These are phyloP conservation scores for Phytophthora pluvialis DNA, from an alignment of 352 stramenopile species.

Conservation along the genomic window DNA sequence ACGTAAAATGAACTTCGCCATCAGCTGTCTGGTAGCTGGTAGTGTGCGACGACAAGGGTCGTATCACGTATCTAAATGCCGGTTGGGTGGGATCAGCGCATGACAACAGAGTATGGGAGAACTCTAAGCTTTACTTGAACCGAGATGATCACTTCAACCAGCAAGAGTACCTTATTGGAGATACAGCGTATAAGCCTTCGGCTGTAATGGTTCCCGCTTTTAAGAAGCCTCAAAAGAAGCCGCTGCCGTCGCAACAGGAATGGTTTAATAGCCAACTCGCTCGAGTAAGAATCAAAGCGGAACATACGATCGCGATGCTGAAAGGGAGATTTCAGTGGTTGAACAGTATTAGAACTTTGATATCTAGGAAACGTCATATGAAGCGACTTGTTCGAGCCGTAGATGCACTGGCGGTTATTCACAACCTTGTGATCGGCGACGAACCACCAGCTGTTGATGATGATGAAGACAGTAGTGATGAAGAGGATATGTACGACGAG, in stretches of 20 bases:
- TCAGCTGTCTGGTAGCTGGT: not conserved
- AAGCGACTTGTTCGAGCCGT: conserved; percentile 3
- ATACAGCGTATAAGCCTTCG: too few relatives aligned
- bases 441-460: not conserved
- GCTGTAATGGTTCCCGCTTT: too few relatives aligned
- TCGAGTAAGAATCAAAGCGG: not conserved
- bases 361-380: not conserved
- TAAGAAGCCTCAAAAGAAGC: too few relatives aligned
- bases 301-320: not conserved
- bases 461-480: too few relatives aligned
- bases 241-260: not conserved
- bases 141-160: too few relatives aligned
- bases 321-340: conserved; percentile 1
- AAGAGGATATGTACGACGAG: too few relatives aligned
- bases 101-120: conserved; percentile 1
- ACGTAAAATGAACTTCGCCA: not conserved
- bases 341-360: not conserved
- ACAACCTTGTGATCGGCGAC: not conserved
- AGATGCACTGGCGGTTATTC: not conserved
- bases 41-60: not conserved
- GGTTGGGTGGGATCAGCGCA: not conserved
- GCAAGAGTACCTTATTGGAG: too few relatives aligned
- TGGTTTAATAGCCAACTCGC: conserved; percentile 5
- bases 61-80: not conserved
- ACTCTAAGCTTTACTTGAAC: not conserved